phyloP scores from a whole-genome alignment of 2,329 filamentous ascomycete species.

The Colletotrichum sp. region DNA sequence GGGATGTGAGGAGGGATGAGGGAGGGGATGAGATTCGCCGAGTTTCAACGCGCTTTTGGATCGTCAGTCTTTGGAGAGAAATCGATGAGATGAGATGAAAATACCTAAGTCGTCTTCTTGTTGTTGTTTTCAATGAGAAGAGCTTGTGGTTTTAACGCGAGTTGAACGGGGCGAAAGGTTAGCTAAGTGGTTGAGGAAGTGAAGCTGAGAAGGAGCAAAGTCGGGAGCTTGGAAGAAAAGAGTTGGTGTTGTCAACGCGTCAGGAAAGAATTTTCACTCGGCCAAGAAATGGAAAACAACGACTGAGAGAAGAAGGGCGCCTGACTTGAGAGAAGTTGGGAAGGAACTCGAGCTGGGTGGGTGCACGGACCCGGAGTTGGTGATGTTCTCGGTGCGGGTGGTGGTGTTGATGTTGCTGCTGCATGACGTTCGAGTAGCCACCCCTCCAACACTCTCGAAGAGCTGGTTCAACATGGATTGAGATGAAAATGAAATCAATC shows the following conservation, averaged over 20 bases:
- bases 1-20: not conserved
- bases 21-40: not conserved
- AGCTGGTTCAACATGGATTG: not conserved
- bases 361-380: not conserved
- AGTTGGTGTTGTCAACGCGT: not conserved
- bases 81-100: rapidly evolving
- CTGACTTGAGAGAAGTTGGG: not conserved
- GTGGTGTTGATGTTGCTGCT: not conserved
- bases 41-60: not conserved
- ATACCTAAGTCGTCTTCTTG: not conserved
- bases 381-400: not conserved
- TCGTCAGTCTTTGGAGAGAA: not conserved
- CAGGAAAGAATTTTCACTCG: not conserved
- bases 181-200: not conserved
- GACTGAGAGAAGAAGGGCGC: not conserved
- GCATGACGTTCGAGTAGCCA: not conserved
- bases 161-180: not conserved
- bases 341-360: not conserved
- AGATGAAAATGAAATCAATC: not conserved
- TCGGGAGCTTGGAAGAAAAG: not conserved
- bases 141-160: not conserved
- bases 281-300: not conserved
- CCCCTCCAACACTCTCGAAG: not conserved
- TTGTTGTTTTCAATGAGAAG: not conserved
- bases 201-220: not conserved